Conservation (phyloP, 352 stramenopile genomes). For the Phytopythium kandeliae region DNA sequence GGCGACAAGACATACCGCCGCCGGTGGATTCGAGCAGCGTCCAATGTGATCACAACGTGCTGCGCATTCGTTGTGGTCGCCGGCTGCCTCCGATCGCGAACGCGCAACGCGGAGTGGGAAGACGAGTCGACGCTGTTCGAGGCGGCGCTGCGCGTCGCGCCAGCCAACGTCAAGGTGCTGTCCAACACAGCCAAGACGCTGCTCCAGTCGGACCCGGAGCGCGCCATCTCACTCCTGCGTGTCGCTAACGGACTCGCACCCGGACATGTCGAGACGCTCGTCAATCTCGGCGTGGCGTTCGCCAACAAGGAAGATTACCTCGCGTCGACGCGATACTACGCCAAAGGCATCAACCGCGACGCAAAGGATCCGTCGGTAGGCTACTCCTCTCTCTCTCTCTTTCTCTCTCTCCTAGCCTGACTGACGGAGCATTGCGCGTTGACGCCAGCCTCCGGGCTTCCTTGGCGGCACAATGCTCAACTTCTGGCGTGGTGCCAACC, state of each 20-base stretch:
- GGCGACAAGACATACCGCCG: neutral
- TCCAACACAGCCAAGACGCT: constrained; percentile 66
- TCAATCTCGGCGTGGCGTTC: constrained; percentile 51
- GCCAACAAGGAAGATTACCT: constrained; percentile 3
- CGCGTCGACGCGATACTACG: neutral
- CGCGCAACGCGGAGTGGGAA: constrained; percentile 63
- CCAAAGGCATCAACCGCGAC: neutral
- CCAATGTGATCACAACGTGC: constrained; percentile 9
- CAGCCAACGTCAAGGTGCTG: constrained; percentile 74
- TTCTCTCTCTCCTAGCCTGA: neutral
- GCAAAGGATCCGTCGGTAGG: constrained; percentile 2
- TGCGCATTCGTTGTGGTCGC: constrained; percentile 20
- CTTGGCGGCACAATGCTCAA: constrained; percentile 28
- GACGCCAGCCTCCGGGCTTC: constrained; percentile 23
- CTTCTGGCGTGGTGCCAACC: constrained; percentile 21
- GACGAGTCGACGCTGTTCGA: constrained; percentile 55
- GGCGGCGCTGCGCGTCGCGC: constrained; percentile 39
- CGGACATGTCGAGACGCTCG: constrained; percentile 44
- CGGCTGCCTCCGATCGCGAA: constrained; percentile 32
- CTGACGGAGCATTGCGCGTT: neutral
- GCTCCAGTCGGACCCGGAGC: constrained; percentile 32
- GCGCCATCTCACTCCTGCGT: constrained; percentile 31
- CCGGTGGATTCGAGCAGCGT: neutral
- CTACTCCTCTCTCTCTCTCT: neutral
- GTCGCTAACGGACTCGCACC: constrained; percentile 31